Base-by-base conservation (phyloP, 805 yeast genomes). In the Cyberlindnera suaveolens region DNA sequence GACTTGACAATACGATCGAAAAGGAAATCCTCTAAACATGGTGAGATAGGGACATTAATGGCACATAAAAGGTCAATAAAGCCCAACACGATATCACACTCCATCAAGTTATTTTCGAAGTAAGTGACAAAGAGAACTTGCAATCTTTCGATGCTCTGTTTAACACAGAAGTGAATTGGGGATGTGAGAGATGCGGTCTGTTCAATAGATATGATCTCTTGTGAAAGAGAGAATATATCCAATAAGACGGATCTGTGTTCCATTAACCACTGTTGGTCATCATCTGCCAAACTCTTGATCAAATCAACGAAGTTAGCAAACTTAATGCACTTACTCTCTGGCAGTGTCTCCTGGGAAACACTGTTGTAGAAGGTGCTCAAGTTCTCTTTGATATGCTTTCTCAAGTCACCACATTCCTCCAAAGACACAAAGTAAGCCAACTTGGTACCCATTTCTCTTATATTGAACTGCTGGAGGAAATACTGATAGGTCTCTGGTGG, bases 301-400 rank as follows among this genome's bases (percentile, higher is more conserved):
- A 87, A 58, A 55, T 85, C 90, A 35, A 87, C 71, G 48, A 83
- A 66, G 54, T 89, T 90, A 15, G 90, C 81, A 57, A 86, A 77
- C 49, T 81, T 84, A 6, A 75, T 66, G 38, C 81, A 76, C 54
- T 76, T 79, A 15, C 69, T 65, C 38, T 78, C 85, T 13, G 68
- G 68, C 29, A 71, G 66, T 3, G 71, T 52, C 51, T 80, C 86
- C 7, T 70, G 67, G 10, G 67, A 50, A 41, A 77, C 68, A 46
- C 72, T 68, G 34, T 70, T 67, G 47, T 72, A 63, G 49, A 85
- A 71, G 1, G 60, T 64, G 4, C 59, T 62, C 26, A 88, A 58
- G 45, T 81, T 77, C 3, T 67, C 68, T 40, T 77, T 76, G 13
- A 84, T 75, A 13, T 70, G 66, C 11, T 67, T 66, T 39, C 88